These are phyloP conservation scores for Candida neerlandica DNA, from an alignment of 1,139 yeast genomes.

Conservation along the genomic window DNA sequence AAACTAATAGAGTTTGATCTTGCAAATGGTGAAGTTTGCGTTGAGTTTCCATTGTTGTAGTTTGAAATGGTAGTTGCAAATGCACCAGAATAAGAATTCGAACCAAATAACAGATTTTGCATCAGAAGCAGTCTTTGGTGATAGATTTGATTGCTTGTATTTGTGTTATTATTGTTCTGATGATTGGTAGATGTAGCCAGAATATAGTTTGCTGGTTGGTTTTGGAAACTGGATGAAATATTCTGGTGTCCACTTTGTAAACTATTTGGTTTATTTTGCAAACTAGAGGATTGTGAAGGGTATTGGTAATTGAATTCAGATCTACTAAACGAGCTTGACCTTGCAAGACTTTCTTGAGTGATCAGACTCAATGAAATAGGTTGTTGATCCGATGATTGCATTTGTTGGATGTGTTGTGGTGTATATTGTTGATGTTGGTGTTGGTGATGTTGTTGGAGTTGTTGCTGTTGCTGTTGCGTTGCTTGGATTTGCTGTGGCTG, in stretches of 20 bases:
- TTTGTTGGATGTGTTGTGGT: slow-evolving; percentile 6
- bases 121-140: slow-evolving; percentile 10
- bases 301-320: not conserved
- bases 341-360: slow-evolving; percentile 11
- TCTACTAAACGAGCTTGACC: slow-evolving; percentile 9
- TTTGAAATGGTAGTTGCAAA: slow-evolving; percentile 1
- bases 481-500: not conserved
- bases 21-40: slow-evolving; percentile 8
- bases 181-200: not conserved
- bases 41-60: not conserved
- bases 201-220: not conserved
- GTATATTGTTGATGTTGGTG: slow-evolving; percentile 3
- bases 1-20: slow-evolving; percentile 20
- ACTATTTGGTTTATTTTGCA: not conserved
- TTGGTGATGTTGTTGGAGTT: slow-evolving; percentile 2
- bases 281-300: not conserved
- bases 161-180: not conserved
- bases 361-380: slow-evolving; percentile 9
- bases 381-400: slow-evolving; percentile 5
- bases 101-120: slow-evolving; percentile 8
- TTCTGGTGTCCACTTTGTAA: not conserved
- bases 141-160: not conserved
- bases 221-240: not conserved
- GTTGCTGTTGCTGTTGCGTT: slow-evolving; percentile 4
- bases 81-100: slow-evolving; percentile 13